Evolutionary conservation across 2,329 filamentous ascomycete species (phyloP).

Genomic region (Neospermospora avenae): DNA sequence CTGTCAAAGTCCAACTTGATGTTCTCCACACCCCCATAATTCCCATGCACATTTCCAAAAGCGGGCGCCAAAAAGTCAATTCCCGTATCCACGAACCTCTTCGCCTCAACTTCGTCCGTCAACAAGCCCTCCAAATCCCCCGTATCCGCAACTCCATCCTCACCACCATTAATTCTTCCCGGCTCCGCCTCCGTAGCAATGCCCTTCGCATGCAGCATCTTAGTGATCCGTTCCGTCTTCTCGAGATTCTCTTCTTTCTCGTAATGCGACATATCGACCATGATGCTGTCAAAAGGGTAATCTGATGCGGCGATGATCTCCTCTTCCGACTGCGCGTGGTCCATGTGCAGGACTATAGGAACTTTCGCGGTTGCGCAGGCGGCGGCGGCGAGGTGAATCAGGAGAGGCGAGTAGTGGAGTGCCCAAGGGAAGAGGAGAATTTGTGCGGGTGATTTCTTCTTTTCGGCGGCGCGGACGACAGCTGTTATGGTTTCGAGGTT

Average conservation of each 20-base stretch:
- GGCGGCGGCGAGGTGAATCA: slow-evolving; percentile 51
- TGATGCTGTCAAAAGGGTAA: slow-evolving; percentile 65
- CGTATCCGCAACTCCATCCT: slow-evolving; percentile 71
- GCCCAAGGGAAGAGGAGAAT: slow-evolving; percentile 73
- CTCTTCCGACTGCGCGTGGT: slow-evolving; percentile 61
- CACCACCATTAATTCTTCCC: slow-evolving; percentile 67
- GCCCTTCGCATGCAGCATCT: slow-evolving; percentile 60
- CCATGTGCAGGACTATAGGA: slow-evolving; percentile 61
- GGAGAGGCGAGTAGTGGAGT: slow-evolving; percentile 56
- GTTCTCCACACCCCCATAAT: slow-evolving; percentile 45
- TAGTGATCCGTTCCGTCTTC: slow-evolving; percentile 59
- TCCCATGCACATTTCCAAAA: slow-evolving; percentile 67
- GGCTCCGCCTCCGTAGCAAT: slow-evolving; percentile 71
- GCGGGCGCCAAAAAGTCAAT: slow-evolving; percentile 66
- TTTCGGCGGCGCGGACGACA: slow-evolving; percentile 64
- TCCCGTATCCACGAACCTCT: slow-evolving; percentile 61
- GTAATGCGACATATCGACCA: slow-evolving; percentile 75
- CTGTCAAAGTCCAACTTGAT: slow-evolving; percentile 43
- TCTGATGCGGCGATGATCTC: slow-evolving; percentile 55
- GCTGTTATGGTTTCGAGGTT: slow-evolving; percentile 70
- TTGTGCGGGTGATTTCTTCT: slow-evolving; percentile 61
- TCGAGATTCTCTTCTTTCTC: slow-evolving; percentile 67
- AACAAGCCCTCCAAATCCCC: slow-evolving; percentile 58
- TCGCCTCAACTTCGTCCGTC: slow-evolving; percentile 60
- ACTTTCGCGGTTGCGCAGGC: slow-evolving; percentile 54